Conservation (phyloP, 2,329 filamentous ascomycete species). For the Penicillium thymicola region DNA sequence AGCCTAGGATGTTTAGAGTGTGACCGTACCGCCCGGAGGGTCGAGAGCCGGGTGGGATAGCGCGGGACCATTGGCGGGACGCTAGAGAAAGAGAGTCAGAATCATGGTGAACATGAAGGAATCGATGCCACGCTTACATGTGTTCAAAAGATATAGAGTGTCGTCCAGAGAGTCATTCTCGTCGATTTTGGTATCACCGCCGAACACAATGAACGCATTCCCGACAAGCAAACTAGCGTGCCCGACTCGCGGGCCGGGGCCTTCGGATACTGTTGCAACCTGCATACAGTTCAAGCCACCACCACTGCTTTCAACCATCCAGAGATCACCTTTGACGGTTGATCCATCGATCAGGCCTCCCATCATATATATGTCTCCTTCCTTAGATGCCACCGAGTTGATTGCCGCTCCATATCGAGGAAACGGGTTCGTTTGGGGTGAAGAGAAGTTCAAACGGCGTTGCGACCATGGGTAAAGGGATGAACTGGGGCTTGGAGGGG, state of each 20-base stretch:
- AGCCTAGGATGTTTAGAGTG: constrained; percentile 91
- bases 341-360: constrained; percentile 92
- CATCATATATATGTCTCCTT: constrained; percentile 97
- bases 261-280: constrained; percentile 85
- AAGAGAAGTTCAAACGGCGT: constrained; percentile 78
- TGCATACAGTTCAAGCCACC: constrained; percentile 87
- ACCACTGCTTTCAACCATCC: constrained; percentile 88
- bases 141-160: constrained; percentile 93
- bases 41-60: constrained; percentile 78
- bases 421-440: constrained; percentile 79
- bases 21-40: constrained; percentile 93
- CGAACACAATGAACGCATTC: constrained; percentile 98
- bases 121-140: constrained; percentile 64
- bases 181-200: constrained; percentile 95
- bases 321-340: constrained; percentile 93
- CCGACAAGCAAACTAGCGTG: constrained; percentile 92
- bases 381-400: constrained; percentile 87
- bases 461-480: constrained; percentile 97
- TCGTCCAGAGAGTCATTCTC: constrained; percentile 89
- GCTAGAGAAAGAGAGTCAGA: constrained; percentile 53
- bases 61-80: constrained; percentile 95
- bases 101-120: constrained; percentile 20
- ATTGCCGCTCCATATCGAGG: constrained; percentile 96
- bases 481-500: constrained; percentile 60
- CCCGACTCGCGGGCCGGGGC: constrained; percentile 89